Conservation (phyloP, 805 yeast genomes). For the Candida sithepensis region DNA sequence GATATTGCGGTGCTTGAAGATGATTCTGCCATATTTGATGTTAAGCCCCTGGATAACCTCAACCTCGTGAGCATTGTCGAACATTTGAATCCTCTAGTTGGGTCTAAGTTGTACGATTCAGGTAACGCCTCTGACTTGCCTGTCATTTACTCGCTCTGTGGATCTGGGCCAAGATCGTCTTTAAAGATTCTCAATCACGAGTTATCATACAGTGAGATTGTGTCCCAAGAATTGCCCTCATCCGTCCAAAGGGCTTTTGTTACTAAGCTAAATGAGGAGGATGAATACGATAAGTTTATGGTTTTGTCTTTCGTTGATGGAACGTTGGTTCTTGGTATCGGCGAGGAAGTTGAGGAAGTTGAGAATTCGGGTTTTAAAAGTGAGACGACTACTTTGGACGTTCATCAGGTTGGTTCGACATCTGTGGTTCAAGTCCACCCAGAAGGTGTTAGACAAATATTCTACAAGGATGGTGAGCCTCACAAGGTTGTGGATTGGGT, state of each 20-base stretch:
- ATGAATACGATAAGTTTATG: conserved; percentile 56
- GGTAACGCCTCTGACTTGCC: conserved; percentile 36
- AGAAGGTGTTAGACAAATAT: conserved; percentile 63
- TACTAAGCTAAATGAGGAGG: conserved; percentile 42
- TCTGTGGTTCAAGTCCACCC: conserved; percentile 72
- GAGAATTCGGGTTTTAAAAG: conserved; percentile 52
- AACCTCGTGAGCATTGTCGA: conserved; percentile 50
- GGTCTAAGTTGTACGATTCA: conserved; percentile 34
- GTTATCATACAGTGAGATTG: conserved; percentile 56
- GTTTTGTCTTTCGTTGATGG: conserved; percentile 62
- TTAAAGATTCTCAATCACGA: conserved; percentile 54
- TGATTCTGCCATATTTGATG: conserved; percentile 22
- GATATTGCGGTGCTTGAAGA: conserved; percentile 29
- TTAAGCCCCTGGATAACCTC: conserved; percentile 49
- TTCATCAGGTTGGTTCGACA: conserved; percentile 60
- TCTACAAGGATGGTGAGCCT: conserved; percentile 27
- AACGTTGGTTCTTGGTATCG: conserved; percentile 72
- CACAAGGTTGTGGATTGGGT: conserved; percentile 58
- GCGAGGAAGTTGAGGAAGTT: conserved; percentile 77
- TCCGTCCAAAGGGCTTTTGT: conserved; percentile 63
- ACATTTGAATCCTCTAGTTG: conserved; percentile 51
- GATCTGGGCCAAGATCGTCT: conserved; percentile 41
- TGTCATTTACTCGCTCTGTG: conserved; percentile 39
- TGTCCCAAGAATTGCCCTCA: conserved; percentile 72
- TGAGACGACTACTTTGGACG: conserved; percentile 59